These are phyloP conservation scores for Podospora bellae-mahoneyi DNA, from an alignment of 495 filamentous ascomycete species.

Conservation along the genomic window DNA sequence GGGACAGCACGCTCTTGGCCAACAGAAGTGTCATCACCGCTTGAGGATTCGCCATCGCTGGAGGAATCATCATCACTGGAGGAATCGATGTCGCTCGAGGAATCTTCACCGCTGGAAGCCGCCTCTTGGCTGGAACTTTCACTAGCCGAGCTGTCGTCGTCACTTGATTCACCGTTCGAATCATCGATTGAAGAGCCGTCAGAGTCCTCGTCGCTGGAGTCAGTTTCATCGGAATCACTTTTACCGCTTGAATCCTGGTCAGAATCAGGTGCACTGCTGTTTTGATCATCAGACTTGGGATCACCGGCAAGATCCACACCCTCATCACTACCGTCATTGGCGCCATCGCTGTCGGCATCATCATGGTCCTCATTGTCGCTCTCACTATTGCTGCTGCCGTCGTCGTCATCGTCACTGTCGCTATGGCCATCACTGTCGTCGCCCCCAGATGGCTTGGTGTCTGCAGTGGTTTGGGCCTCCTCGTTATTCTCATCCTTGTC, in stretches of 20 bases:
- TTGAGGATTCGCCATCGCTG: conserved; percentile 3
- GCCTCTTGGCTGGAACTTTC: conserved; percentile 5
- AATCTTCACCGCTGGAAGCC: conserved; percentile 4
- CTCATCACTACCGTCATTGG: conserved; percentile 7
- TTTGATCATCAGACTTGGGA: conserved; percentile 6
- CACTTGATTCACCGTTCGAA: conserved; percentile 19
- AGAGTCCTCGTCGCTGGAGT: conserved; percentile 10
- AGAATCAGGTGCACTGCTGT: conserved; percentile 16
- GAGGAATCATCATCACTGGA: conserved; percentile 17
- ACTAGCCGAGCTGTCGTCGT: not conserved
- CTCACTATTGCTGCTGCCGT: conserved; percentile 3
- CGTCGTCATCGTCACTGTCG: conserved; percentile 17
- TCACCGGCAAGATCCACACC: conserved; percentile 7
- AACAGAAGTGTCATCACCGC: conserved; percentile 6
- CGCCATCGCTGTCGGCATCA: conserved; percentile 11
- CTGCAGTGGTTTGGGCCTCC: not conserved
- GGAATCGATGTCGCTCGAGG: conserved; percentile 13
- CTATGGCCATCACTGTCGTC: conserved; percentile 14
- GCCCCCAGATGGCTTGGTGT: not conserved
- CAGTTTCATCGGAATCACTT: conserved; percentile 28
- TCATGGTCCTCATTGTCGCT: conserved; percentile 4
- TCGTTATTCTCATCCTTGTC: not conserved
- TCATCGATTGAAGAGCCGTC: conserved; percentile 14
- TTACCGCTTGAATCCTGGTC: conserved; percentile 19
- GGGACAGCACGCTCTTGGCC: not conserved